phyloP scores from a whole-genome alignment of 371 early-diverging fungal genomes.

The Saksenaea vasiformis region DNA sequence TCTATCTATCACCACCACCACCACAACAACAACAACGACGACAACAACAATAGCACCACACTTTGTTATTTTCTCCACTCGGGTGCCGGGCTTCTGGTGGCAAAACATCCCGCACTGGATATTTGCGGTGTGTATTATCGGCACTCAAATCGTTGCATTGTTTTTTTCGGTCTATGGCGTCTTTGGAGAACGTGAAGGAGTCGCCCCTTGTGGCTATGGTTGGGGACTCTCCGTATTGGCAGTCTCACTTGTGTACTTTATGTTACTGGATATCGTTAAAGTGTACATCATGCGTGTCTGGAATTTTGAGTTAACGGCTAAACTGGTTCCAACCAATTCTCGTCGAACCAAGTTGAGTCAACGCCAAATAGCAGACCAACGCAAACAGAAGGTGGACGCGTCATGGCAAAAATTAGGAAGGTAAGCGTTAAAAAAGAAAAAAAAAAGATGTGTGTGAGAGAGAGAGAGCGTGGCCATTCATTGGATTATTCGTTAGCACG shows the following conservation, averaged over 20 bases:
- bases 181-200: slow-evolving; percentile 42
- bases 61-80: slow-evolving; percentile 92
- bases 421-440: no score
- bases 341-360: slow-evolving; percentile 57
- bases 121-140: slow-evolving; percentile 77
- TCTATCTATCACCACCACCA: no score
- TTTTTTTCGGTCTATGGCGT: slow-evolving; percentile 85
- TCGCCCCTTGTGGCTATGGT: slow-evolving; percentile 55
- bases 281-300: slow-evolving; percentile 77
- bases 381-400: not conserved
- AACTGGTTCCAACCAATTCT: slow-evolving; percentile 65
- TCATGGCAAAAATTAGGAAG: not conserved
- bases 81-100: slow-evolving; percentile 85
- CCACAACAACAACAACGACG: no score
- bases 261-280: slow-evolving; percentile 86
- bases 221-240: slow-evolving; percentile 67
- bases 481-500: not conserved
- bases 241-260: slow-evolving; percentile 70
- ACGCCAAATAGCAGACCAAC: slow-evolving; percentile 1
- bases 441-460: not conserved
- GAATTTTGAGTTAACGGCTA: slow-evolving; percentile 66
- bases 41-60: slow-evolving; percentile 63
- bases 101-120: slow-evolving; percentile 71
- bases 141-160: slow-evolving; percentile 87
- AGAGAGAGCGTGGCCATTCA: not conserved